These are phyloP conservation scores for Syncephalastrum sp. DNA, from an alignment of 371 early-diverging fungal genomes.

Conservation along the genomic window DNA sequence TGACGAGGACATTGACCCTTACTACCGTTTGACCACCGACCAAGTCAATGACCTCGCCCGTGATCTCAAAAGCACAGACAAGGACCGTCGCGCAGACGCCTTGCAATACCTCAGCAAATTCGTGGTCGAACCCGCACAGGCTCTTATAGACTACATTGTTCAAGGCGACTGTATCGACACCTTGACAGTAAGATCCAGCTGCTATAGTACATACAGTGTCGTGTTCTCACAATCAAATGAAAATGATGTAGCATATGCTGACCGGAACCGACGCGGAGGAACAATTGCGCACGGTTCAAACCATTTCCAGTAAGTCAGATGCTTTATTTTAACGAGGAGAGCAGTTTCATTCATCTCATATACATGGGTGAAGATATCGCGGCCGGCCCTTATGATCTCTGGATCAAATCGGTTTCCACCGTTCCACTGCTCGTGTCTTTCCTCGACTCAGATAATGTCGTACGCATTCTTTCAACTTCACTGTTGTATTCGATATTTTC, in stretches of 20 bases:
- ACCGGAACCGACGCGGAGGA: slow-evolving; percentile 56
- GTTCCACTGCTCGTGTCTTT: slow-evolving; percentile 62
- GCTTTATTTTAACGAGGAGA: not conserved
- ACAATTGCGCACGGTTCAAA: slow-evolving; percentile 61
- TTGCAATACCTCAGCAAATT: slow-evolving; percentile 42
- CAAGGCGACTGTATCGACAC: slow-evolving; percentile 47
- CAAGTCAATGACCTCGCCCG: slow-evolving; percentile 16
- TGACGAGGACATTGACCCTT: slow-evolving; percentile 26
- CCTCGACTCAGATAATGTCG: slow-evolving; percentile 53
- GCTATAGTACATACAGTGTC: not conserved
- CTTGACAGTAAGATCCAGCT: slow-evolving; percentile 34
- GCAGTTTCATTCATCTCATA: slow-evolving; percentile 2
- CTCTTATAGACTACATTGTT: slow-evolving; percentile 43
- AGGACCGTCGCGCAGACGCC: slow-evolving; percentile 35
- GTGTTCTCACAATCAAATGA: not conserved
- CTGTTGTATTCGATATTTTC: not conserved
- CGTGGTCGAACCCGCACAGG: slow-evolving; percentile 49
- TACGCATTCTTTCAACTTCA: slow-evolving; percentile 7
- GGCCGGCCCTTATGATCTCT: slow-evolving; percentile 58
- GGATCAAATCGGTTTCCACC: slow-evolving; percentile 52
- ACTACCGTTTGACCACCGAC: slow-evolving; percentile 16
- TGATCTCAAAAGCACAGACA: slow-evolving; percentile 32
- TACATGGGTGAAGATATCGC: slow-evolving; percentile 51
- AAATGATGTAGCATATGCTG: slow-evolving; percentile 16
- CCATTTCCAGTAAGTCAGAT: slow-evolving; percentile 59